A percentile compares a stretch with the other conserved stretches of the same genome.
Conservation (phyloP, 1,284 basidiomycete species). For the Ganoderma lucidum region DNA sequence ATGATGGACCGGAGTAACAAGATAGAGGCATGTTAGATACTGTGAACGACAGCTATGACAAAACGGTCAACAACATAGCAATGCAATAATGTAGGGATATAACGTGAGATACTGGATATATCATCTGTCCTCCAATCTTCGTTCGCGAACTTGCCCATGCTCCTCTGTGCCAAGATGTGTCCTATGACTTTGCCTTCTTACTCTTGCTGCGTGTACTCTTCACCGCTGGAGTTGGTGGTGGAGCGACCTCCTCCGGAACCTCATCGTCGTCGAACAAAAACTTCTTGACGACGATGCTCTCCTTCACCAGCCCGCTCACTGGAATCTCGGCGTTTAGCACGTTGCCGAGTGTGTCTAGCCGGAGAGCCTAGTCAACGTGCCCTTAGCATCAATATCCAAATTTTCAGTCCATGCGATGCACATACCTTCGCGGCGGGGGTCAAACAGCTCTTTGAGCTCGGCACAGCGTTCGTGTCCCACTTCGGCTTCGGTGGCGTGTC, state of each 20-base stretch:
- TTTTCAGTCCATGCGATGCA: not conserved
- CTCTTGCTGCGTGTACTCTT: constrained; percentile 60
- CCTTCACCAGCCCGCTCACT: constrained; percentile 65
- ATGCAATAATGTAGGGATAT: constrained; percentile 33
- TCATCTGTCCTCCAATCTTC: constrained; percentile 12
- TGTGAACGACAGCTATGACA: constrained; percentile 21
- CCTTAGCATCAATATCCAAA: not conserved
- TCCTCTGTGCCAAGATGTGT: not conserved
- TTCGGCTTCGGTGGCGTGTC: constrained; percentile 61
- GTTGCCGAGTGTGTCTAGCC: constrained; percentile 82
- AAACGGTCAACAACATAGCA: constrained; percentile 27
- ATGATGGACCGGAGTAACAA: not conserved
- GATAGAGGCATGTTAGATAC: constrained; percentile 7
- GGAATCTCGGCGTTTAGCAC: constrained; percentile 67
- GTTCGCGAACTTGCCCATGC: not conserved
- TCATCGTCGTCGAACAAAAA: constrained; percentile 78
- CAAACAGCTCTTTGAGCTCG: constrained; percentile 68
- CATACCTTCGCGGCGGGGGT: constrained; percentile 70
- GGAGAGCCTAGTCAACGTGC: constrained; percentile 56
- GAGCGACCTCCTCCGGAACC: constrained; percentile 43
- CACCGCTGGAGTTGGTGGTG: constrained; percentile 25
- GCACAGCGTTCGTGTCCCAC: constrained; percentile 49
- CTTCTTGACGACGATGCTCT: constrained; percentile 79
- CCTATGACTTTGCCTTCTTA: constrained; percentile 49
- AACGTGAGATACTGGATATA: constrained; percentile 30